Base-by-base conservation (phyloP, 495 filamentous ascomycete genomes). In the Rhizodiscina lignyota region DNA sequence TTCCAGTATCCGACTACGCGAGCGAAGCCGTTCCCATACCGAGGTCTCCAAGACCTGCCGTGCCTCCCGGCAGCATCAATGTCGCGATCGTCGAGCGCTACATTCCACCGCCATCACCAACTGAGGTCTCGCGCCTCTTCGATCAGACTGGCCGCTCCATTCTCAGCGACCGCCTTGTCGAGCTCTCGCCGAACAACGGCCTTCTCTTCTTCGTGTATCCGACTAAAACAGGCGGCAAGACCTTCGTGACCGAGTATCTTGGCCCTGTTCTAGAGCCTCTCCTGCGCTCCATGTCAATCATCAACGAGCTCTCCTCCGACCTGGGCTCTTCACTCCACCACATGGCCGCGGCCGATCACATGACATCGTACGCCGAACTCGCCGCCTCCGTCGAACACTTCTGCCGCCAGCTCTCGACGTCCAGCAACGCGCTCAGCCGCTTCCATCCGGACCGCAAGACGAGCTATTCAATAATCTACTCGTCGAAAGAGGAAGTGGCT, bases 1-100 rank as follows among this genome's bases (percentile, higher is more conserved):
- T 75, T 0, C 54, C 63, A 5, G 63, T 67, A 4, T 56, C 64
- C 18, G 68, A 74, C 50, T 67, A 68, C 48, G 61, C 64, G 13
- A 62, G 62, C 11, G 60, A 53, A 27, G 38, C 38, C 8, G 54
- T 46, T 17, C 34, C 42, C 18, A 22, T 52, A 1, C 47, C 48
- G 19, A 27, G 53, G 18, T 64, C 62, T 15, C 74, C 74, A 5
- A 63, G 68, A 43, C 71, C 72, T 4, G 64, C 79, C 36, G 72
- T 81, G 4, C 66, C 74, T 0, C 77, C 77, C 4, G 63, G 60
- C 30, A 77, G 63, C 28, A 63, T 80, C 18, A 64, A 78, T 35
- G 56, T 79, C 29, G 73, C 76, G 1, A 57, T 81, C 10, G 58
- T 82, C 5, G 77, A 83, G 50, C 72, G 77, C 4, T 82, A 74